Evolutionary conservation across 1,284 basidiomycete genomes (phyloP), one percentile per base, ranked within the genome.

Genomic region (Sporisorium sorghi): DNA sequence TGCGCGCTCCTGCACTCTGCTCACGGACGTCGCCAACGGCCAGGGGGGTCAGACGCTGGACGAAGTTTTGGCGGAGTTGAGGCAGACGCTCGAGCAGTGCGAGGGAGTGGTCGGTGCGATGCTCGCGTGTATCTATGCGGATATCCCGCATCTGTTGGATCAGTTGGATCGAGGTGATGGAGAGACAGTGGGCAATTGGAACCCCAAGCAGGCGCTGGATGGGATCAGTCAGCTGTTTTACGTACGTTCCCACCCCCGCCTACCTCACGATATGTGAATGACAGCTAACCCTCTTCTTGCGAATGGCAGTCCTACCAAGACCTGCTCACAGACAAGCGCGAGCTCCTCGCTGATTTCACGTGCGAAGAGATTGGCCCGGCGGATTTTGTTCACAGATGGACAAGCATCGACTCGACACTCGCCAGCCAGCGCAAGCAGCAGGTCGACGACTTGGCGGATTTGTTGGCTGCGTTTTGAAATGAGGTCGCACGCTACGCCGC

Each of bases 401-500:
- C 59, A 5, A 54, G 21, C 6, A 61, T 81, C 32, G 72, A 78
- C 52, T 46, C 33, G 11, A 56, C 40, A 15, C 23, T 83, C 1
- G 57, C 77, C n/a, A 50, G 40, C 2, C 77, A 79, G 26, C 57
- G 76, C 37, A 74, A 80, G 56, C 76, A 83, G 56, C 74, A 76
- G 47, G 74, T 83, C 49, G 81, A 82, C 51, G 80, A 82, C 44
- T 53, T 83, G 19, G 80, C 81, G 6, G 80, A 82, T 43, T 42
- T 83, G 4, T 57, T 83, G 3, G 76, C 81, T 15, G 66, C 69
- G 2, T 76, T 83, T 40, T 78, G n/a, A n/a, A n/a, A n/a, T n/a
- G n/a, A n/a, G n/a, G n/a, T n/a, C n/a, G n/a, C n/a, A n/a, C n/a
- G n/a, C n/a, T n/a, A n/a, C n/a, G n/a, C n/a, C n/a, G n/a, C n/a